These are phyloP conservation scores for Lecanicillium sp. DNA, from an alignment of 2,329 filamentous ascomycete genomes.

Conservation along the genomic window DNA sequence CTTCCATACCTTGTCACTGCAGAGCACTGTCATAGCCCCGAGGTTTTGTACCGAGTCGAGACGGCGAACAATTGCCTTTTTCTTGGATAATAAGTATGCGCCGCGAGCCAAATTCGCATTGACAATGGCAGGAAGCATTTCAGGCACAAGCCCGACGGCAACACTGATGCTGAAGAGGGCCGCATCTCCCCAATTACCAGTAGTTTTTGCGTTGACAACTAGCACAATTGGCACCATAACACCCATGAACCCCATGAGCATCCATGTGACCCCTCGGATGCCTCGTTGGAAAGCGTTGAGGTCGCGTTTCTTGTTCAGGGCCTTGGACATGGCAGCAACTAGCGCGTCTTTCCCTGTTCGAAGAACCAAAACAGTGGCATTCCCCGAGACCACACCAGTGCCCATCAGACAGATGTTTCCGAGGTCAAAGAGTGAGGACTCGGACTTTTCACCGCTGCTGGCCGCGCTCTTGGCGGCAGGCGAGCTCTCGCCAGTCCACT, in stretches of 20 bases:
- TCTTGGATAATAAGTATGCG: slow-evolving; percentile 18
- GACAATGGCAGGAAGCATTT: slow-evolving; percentile 22
- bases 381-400: slow-evolving; percentile 19
- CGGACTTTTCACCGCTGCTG: slow-evolving; percentile 11
- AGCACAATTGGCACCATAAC: slow-evolving; percentile 21
- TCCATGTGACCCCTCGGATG: slow-evolving; percentile 20
- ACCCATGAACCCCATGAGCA: slow-evolving; percentile 20
- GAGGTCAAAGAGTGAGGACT: slow-evolving; percentile 16
- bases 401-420: slow-evolving; percentile 19
- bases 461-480: slow-evolving; percentile 15
- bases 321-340: slow-evolving; percentile 18
- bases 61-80: slow-evolving; percentile 27
- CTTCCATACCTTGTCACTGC: slow-evolving; percentile 19
- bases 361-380: slow-evolving; percentile 16
- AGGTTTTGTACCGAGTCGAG: slow-evolving; percentile 21
- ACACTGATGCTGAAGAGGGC: slow-evolving; percentile 21
- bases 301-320: slow-evolving; percentile 15
- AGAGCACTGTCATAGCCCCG: slow-evolving; percentile 20
- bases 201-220: slow-evolving; percentile 16
- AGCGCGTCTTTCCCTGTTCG: slow-evolving; percentile 17
- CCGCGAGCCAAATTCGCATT: slow-evolving; percentile 20
- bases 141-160: slow-evolving; percentile 19
- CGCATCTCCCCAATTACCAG: slow-evolving; percentile 17
- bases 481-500: slow-evolving; percentile 20
- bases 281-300: slow-evolving; percentile 19